Percentiles rank a stretch among this genome's conserved stretches.
Evolutionary conservation across 2,329 filamentous ascomycete genomes (phyloP).

Genomic region (Nemania abortiva): DNA sequence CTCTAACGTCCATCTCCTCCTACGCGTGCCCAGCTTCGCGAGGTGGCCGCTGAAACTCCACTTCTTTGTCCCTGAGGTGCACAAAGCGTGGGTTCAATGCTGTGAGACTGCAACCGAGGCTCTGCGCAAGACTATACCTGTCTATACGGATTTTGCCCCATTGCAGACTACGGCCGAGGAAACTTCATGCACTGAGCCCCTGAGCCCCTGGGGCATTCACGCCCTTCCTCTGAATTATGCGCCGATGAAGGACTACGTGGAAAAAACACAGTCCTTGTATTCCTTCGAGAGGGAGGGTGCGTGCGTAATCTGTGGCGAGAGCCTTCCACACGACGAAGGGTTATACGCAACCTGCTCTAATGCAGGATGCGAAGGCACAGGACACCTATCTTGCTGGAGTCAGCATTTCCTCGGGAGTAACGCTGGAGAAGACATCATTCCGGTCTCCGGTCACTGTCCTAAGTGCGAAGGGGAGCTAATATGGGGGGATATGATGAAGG

Average conservation of each 20-base stretch:
- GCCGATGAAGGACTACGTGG: constrained; percentile 64
- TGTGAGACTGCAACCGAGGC: constrained; percentile 61
- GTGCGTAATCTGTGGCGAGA: constrained; percentile 65
- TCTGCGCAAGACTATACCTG: constrained; percentile 61
- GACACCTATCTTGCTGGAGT: constrained; percentile 72
- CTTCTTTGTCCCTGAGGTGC: constrained; percentile 80
- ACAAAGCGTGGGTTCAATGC: constrained; percentile 75
- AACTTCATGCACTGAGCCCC: not conserved
- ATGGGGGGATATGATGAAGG: constrained; percentile 86
- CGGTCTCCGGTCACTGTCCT: constrained; percentile 77
- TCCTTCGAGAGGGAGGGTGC: constrained; percentile 67
- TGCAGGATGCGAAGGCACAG: constrained; percentile 65
- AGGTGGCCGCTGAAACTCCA: constrained; percentile 85
- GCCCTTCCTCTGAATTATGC: constrained; percentile 68
- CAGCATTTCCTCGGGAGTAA: constrained; percentile 60
- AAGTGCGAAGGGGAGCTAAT: constrained; percentile 70
- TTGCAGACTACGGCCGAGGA: constrained; percentile 4
- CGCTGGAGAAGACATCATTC: constrained; percentile 65
- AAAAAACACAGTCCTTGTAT: constrained; percentile 67
- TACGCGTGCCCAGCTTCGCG: constrained; percentile 82
- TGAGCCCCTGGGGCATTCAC: constrained; percentile 61
- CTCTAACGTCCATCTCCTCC: constrained; percentile 83
- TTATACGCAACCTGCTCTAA: constrained; percentile 70
- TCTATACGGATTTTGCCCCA: constrained; percentile 68
- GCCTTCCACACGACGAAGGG: constrained; percentile 61